These are phyloP conservation scores for Diplogelasinospora grovesii DNA, from an alignment of 495 filamentous ascomycete genomes.

Conservation along the genomic window DNA sequence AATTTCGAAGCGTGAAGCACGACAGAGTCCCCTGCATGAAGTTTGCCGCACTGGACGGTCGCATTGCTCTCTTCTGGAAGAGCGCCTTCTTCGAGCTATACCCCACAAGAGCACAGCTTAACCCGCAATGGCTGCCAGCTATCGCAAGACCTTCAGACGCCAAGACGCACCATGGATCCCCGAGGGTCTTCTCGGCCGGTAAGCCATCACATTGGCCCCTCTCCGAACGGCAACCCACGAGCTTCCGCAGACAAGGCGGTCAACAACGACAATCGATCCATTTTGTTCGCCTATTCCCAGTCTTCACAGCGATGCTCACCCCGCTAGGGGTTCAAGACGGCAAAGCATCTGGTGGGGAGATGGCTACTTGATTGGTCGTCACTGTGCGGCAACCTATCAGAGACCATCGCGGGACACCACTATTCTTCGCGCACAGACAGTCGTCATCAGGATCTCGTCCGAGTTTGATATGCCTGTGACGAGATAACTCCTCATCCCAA, in stretches of 20 bases:
- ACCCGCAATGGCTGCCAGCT: too few relatives aligned
- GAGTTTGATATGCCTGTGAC: slow-evolving; percentile 14
- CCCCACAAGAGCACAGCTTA: too few relatives aligned
- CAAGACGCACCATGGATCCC: too few relatives aligned
- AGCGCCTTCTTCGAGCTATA: too few relatives aligned
- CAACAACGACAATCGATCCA: background rate
- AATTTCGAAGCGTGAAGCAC: background rate
- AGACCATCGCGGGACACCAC: slow-evolving; percentile 11
- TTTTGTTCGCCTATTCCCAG: background rate
- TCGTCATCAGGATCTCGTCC: slow-evolving; percentile 16
- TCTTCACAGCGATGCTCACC: background rate
- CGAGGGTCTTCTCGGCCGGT: too few relatives aligned
- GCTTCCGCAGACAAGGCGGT: slow-evolving; percentile 6
- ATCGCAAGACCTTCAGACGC: too few relatives aligned
- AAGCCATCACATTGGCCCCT: too few relatives aligned
- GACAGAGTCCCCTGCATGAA: slow-evolving; percentile 5
- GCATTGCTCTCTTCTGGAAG: too few relatives aligned
- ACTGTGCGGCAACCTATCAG: slow-evolving; percentile 13
- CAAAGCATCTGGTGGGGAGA: slow-evolving; percentile 8
- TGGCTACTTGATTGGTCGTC: slow-evolving; percentile 9
- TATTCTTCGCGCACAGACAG: slow-evolving; percentile 18
- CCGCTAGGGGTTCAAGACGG: background rate
- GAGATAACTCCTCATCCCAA: slow-evolving; percentile 9
- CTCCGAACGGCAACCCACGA: slow-evolving; percentile 2
- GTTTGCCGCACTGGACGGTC: too few relatives aligned